A percentile compares a stretch with the other conserved stretches of the same genome.
Evolutionary conservation across 257 asterid genomes (phyloP).

Genomic region (Solanum stenotomum): DNA sequence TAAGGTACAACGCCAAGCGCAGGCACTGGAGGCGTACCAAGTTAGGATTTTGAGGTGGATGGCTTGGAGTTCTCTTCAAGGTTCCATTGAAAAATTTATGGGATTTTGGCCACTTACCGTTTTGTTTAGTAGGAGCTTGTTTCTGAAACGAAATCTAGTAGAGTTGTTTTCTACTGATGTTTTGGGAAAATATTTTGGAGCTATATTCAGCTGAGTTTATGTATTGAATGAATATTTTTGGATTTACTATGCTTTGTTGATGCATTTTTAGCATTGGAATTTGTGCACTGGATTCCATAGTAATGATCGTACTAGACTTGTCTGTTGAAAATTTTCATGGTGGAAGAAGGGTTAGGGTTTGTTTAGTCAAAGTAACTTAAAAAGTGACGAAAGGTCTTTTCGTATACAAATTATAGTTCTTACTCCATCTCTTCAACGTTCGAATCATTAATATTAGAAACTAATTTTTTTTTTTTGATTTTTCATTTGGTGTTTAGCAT

Average conservation of each 20-base stretch:
- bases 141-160: background rate
- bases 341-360: too few species aligned
- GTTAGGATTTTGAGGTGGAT: slow-evolving; percentile 17
- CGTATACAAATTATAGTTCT: background rate
- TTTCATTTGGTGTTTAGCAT: too few species aligned
- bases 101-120: background rate
- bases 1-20: slow-evolving; percentile 29
- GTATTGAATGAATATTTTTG: background rate
- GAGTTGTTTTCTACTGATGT: background rate
- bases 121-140: background rate
- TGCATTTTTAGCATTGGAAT: background rate
- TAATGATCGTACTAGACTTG: background rate
- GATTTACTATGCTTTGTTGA: background rate
- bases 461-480: too few species aligned
- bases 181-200: background rate
- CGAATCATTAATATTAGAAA: background rate
- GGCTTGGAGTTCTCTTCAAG: background rate
- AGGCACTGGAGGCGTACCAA: slow-evolving; percentile 33
- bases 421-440: background rate
- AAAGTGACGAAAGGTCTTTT: too few species aligned
- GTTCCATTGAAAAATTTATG: background rate
- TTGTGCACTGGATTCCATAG: background rate
- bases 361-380: too few species aligned
- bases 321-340: background rate
- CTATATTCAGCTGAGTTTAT: background rate